These are phyloP conservation scores for Ulvella scutata DNA, from an alignment of 139 green algal species.

Conservation along the genomic window DNA sequence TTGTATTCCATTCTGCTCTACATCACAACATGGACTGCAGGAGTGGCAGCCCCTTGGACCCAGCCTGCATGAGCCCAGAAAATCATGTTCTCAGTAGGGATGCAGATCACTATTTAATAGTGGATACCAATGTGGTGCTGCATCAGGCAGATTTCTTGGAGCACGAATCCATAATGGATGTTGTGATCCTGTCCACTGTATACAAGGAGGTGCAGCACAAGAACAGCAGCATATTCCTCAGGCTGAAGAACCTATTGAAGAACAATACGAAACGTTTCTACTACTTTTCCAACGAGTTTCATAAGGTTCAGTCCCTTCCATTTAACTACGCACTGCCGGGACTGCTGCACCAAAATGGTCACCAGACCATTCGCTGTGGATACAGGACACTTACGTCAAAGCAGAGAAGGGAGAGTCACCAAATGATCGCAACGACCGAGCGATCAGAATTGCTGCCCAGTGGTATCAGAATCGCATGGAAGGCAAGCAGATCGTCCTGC, in stretches of 20 bases:
- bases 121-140: conserved; percentile 91
- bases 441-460: conserved; percentile 64
- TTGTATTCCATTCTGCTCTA: background rate
- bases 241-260: conserved; percentile 46
- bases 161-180: conserved; percentile 67
- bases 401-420: conserved; percentile 50
- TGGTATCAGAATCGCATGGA: conserved; percentile 51
- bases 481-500: conserved; percentile 42
- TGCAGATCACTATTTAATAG: conserved; percentile 65
- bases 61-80: conserved; percentile 31
- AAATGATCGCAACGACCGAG: conserved; percentile 98
- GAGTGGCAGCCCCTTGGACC: conserved; percentile 53
- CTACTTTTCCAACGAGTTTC: conserved; percentile 94
- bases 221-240: conserved; percentile 54
- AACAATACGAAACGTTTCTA: conserved; percentile 61
- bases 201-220: conserved; percentile 62
- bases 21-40: no score
- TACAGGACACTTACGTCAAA: conserved; percentile 59
- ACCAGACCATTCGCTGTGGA: background rate
- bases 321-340: background rate
- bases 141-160: conserved; percentile 90
- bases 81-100: conserved; percentile 36
- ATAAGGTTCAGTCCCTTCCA: conserved; percentile 18
- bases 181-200: conserved; percentile 61
- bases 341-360: background rate